Percentiles rank a stretch among this genome's conserved stretches.
Evolutionary conservation across 495 filamentous ascomycete species (phyloP).

Genomic region (Hypoxylon crocopeplum): DNA sequence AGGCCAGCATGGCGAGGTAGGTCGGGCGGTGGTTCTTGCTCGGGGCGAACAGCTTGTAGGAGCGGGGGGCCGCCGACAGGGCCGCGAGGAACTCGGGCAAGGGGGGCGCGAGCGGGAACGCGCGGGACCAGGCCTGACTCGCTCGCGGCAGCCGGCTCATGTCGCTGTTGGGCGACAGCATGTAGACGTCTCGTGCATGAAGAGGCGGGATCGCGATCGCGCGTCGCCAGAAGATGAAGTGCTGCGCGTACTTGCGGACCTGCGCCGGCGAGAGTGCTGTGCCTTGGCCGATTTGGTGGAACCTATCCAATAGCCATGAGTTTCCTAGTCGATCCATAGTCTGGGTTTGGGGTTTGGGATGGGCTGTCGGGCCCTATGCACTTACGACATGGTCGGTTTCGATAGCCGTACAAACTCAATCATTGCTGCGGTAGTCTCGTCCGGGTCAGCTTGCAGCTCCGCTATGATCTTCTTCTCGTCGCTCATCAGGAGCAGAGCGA

Average conservation of each 20-base stretch:
- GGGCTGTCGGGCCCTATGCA: too few species aligned
- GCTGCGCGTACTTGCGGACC: constrained; percentile 83
- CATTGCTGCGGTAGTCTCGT: constrained; percentile 73
- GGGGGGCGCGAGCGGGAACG: constrained; percentile 81
- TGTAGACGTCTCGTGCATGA: constrained; percentile 89
- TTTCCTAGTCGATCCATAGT: not conserved
- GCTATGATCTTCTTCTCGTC: constrained; percentile 82
- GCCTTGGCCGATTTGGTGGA: constrained; percentile 76
- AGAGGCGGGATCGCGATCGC: constrained; percentile 91
- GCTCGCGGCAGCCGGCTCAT: constrained; percentile 74
- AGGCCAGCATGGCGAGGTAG: constrained; percentile 89
- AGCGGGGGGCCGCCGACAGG: constrained; percentile 76
- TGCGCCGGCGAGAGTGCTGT: constrained; percentile 76
- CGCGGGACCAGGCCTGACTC: constrained; percentile 70
- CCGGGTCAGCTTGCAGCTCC: constrained; percentile 79
- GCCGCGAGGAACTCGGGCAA: constrained; percentile 84
- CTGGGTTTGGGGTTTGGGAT: not conserved
- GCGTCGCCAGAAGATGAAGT: constrained; percentile 93
- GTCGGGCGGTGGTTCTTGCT: constrained; percentile 85
- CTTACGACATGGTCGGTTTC: constrained; percentile 80
- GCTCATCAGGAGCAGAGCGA: constrained; percentile 82
- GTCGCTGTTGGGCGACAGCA: constrained; percentile 90
- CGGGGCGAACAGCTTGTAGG: constrained; percentile 82
- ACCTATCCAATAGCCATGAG: constrained; percentile 46
- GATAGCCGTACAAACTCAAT: constrained; percentile 83